Base-by-base conservation (phyloP, 345 rosid species). In the Lepidium africanum region DNA sequence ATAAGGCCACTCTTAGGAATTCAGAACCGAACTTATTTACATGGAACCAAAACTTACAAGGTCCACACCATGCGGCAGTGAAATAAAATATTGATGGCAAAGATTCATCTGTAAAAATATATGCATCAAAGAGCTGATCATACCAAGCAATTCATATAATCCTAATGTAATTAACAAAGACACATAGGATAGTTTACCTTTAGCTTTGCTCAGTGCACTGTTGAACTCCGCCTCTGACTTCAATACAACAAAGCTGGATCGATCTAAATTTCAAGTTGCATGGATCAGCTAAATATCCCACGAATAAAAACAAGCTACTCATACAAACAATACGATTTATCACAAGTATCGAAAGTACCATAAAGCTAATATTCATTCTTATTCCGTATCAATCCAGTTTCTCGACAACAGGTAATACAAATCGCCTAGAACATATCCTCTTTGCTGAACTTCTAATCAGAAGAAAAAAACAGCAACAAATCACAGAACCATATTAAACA, bases 31-130 rank as follows among this genome's bases (percentile, higher is more conserved):
- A 51, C 38, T 15, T 13, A 2, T 5, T 42, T 57, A 36, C 62
- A 59, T 6, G 43, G 9, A 46, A 33, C 39, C n/a, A 17, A 70
- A 64, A 82, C 97, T 83, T 81, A 90, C 98, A 90, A 50, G 94
- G 97, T n/a, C 88, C 94, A 50, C 92, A 90, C 97, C 97, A 90
- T 1, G 45, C 83, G 3, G 96, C 94, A 27, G 97, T 90, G 78
- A 84, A 92, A 72, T 93, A 85, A 71, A 84, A 90, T 30, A 90
- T 59, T 17, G 87, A 86, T 1, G 90, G 83, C 40, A 78, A 50
- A 32, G 87, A 82, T 67, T 83, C 90, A 12, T 76, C 97, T 91
- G 81, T 36, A 62, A 36, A 42, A 41, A 3, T 10, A 15, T 10
- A 15, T 10, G 16, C 58, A 70, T 57, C n/a, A 5, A 37, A 21